Evolutionary conservation across 2,329 filamentous ascomycete species (phyloP), one percentile per base, ranked within the genome.

Genomic region (Aspergillus alliaceus): DNA sequence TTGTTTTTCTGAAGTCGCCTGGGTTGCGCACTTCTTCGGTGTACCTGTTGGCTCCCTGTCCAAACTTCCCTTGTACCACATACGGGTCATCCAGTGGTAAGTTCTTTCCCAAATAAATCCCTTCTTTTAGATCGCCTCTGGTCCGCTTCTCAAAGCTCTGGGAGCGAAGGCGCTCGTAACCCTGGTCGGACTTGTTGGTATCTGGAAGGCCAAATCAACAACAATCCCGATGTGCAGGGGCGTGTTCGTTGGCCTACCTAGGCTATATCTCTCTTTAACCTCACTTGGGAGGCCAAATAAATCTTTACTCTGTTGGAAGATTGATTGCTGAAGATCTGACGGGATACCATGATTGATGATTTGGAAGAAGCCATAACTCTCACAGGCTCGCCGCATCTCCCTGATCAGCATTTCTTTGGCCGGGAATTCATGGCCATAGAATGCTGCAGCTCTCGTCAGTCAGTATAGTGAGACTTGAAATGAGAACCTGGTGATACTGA

Each of bases 351-450:
- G 81, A 7, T 78, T 77, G 4, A 73, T 71, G 48, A 85, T 75
- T 60, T 82, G 80, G 69, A 84, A 83, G 67, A 84, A 84, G 4
- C 81, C 81, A 24, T 71, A 82, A 61, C 70, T 77, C 22, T 74
- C 66, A 59, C 79, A 81, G 48, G 77, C 77, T 32, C 69, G 59
- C 4, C 76, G 71, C 29, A 81, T 71, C 32, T 76, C 69, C 0
- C 70, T 57, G 3, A 77, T 67, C 7, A 65, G 47, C 2, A 40
- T 37, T 12, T 56, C 31, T 31, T 54, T 59, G n/a, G n/a, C n/a
- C n/a, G n/a, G n/a, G n/a, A n/a, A n/a, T n/a, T n/a, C n/a, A n/a
- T n/a, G n/a, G n/a, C n/a, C n/a, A n/a, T n/a, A n/a, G n/a, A n/a
- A n/a, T 5, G 54, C 54, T 14, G 24, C 15, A 5, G 37, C 15